These are phyloP conservation scores for Entrophospora sp. DNA, from an alignment of 192 early-diverging fungal species.

Conservation along the genomic window DNA sequence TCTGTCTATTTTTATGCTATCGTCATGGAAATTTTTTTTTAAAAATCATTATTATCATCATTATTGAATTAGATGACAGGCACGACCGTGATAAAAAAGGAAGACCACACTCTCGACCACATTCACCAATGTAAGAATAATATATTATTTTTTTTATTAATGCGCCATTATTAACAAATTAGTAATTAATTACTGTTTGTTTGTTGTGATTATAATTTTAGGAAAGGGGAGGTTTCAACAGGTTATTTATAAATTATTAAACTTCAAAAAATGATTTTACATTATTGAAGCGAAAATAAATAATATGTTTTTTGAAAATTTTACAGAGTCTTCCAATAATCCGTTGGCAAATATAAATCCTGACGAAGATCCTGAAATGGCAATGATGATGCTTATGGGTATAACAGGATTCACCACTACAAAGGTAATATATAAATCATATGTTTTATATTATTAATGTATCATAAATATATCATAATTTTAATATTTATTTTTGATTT, in stretches of 20 bases:
- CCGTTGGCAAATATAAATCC: slow-evolving; percentile 25
- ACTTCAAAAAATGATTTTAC: background rate
- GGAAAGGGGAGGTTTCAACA: background rate
- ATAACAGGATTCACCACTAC: slow-evolving; percentile 84
- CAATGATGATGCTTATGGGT: slow-evolving; percentile 82
- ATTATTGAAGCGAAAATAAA: background rate
- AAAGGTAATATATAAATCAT: slow-evolving; percentile 41
- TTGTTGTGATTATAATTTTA: background rate
- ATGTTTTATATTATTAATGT: background rate
- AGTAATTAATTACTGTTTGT: background rate
- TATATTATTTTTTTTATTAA: background rate
- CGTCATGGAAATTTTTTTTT: too few species aligned
- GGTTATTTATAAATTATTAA: background rate
- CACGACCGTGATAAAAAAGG: slow-evolving; percentile 6
- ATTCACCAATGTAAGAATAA: background rate
- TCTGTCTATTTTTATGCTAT: too few species aligned
- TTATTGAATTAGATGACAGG: background rate
- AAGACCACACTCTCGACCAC: background rate
- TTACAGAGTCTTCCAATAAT: background rate
- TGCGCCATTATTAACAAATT: background rate
- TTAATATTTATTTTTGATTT: background rate
- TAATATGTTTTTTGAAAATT: background rate
- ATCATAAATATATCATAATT: background rate
- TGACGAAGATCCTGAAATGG: slow-evolving; percentile 54
- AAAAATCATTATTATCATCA: background rate